phyloP scores from a whole-genome alignment of 768 basidiomycete genomes.

The Leccinellum luteum region DNA sequence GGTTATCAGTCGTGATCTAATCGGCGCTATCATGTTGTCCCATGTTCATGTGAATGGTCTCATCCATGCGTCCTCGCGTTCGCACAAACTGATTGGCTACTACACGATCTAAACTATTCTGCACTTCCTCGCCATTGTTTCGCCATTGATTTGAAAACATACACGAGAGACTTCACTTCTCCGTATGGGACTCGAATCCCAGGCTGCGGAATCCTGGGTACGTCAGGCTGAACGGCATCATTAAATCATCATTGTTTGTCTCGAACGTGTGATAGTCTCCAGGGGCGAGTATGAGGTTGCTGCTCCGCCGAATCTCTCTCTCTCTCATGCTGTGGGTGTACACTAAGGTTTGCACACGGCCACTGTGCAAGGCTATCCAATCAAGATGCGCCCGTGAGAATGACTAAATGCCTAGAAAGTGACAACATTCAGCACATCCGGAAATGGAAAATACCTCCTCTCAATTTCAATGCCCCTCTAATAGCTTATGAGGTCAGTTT shows the following conservation, averaged over 20 bases:
- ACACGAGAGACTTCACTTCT: neutral
- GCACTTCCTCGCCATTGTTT: neutral
- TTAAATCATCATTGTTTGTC: neutral
- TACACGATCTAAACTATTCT: neutral
- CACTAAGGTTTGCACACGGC: neutral
- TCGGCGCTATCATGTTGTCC: slow-evolving; percentile 8
- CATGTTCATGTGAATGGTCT: slow-evolving; percentile 19
- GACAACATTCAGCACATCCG: neutral
- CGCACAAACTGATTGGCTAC: slow-evolving; percentile 5
- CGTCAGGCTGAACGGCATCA: neutral
- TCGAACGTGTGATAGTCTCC: neutral
- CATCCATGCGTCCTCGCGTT: neutral
- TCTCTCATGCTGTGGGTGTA: neutral
- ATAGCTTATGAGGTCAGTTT: neutral
- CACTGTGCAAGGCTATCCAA: neutral
- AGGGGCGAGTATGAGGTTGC: neutral
- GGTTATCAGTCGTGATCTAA: slow-evolving; percentile 24
- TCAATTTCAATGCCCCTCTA: neutral
- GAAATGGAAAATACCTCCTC: neutral
- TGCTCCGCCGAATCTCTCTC: neutral
- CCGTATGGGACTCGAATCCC: neutral
- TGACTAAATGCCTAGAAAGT: neutral
- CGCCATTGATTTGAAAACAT: neutral
- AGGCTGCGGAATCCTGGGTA: neutral
- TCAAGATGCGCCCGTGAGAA: neutral